Conservation (phyloP, 352 stramenopile species). For the Globisporangium parvum region DNA sequence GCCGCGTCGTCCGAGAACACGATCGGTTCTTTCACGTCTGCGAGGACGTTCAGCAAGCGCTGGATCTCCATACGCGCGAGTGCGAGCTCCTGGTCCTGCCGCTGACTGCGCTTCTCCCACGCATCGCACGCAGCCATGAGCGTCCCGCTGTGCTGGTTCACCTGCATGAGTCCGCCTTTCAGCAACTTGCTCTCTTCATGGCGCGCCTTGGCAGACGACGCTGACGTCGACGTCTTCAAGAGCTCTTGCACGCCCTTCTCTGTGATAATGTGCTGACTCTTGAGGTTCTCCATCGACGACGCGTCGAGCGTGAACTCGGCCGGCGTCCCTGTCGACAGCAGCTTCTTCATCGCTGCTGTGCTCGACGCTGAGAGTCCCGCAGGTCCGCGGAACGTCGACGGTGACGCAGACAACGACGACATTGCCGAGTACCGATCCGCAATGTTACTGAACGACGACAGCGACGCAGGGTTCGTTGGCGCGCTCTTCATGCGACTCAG, state of each 20-base stretch:
- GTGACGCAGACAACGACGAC: constrained; percentile 19
- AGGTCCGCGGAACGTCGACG: constrained; percentile 14
- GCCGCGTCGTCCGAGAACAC: constrained; percentile 12
- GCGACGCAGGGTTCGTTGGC: not conserved
- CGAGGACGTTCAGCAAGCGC: constrained; percentile 28
- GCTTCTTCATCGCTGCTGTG: constrained; percentile 27
- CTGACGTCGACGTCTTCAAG: constrained; percentile 34
- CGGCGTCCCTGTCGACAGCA: constrained; percentile 27
- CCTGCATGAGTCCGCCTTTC: constrained; percentile 31
- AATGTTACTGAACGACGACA: constrained; percentile 15
- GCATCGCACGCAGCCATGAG: constrained; percentile 46
- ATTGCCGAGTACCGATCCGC: constrained; percentile 18
- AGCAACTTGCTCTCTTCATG: constrained; percentile 53
- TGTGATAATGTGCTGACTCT: constrained; percentile 56
- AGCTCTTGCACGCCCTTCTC: constrained; percentile 59
- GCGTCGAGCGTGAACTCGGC: constrained; percentile 42
- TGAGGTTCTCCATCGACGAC: constrained; percentile 44
- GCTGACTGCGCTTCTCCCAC: constrained; percentile 33
- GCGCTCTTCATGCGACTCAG: constrained; percentile 8
- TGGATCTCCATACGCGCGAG: constrained; percentile 38
- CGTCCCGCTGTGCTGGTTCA: constrained; percentile 35
- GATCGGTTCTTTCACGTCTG: constrained; percentile 14
- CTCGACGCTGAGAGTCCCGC: constrained; percentile 21
- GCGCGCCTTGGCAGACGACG: constrained; percentile 32
- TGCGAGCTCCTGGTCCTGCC: constrained; percentile 40